phyloP scores from a whole-genome alignment of 768 basidiomycete genomes.

The Xanthoconium purpureum region DNA sequence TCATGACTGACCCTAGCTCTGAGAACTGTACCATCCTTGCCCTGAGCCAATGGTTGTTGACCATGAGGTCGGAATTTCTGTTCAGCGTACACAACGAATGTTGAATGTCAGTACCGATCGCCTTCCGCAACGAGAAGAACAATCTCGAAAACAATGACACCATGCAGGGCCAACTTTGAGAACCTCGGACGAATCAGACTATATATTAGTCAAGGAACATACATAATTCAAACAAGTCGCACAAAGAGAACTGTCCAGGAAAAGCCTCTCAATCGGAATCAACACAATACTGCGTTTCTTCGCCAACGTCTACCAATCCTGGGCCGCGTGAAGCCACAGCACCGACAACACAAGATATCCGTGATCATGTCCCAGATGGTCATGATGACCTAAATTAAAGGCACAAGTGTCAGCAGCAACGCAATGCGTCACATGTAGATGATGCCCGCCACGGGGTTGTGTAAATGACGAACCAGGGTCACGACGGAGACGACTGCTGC shows the following conservation, averaged over 20 bases:
- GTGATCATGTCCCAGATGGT: not conserved
- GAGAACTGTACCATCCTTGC: conserved; percentile 64
- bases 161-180: no score
- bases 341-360: not conserved
- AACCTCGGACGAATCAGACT: no score
- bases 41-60: conserved; percentile 46
- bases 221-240: no score
- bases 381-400: not conserved
- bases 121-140: no score
- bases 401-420: not conserved
- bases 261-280: not conserved
- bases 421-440: not conserved
- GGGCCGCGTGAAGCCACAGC: not conserved
- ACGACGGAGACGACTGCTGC: not conserved
- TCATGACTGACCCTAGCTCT: conserved; percentile 50
- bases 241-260: no score
- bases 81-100: no score
- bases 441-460: not conserved
- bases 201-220: no score
- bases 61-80: no score
- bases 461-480: not conserved
- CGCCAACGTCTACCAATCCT: not conserved
- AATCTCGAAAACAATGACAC: no score
- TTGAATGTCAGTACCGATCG: no score
- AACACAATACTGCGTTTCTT: not conserved